Percentiles rank a stretch among this genome's conserved stretches.
Conservation (phyloP, 331 rosid species). For the Malus hybrid region DNA sequence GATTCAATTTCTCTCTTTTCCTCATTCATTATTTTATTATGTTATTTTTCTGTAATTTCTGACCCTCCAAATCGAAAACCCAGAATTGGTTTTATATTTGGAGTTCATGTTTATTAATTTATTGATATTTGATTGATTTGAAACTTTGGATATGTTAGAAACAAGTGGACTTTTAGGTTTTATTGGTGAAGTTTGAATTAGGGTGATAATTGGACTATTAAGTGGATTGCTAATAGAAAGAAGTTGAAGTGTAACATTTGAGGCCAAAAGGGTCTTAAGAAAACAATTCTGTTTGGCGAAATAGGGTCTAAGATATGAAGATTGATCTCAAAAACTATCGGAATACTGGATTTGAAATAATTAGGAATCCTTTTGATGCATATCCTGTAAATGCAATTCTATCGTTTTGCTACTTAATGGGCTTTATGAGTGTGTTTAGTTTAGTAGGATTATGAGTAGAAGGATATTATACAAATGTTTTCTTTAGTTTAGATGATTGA, state of each 20-base stretch:
- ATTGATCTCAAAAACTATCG: background rate
- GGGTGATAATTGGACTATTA: background rate
- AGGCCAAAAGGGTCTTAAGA: background rate
- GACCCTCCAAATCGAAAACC: background rate
- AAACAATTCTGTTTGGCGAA: background rate
- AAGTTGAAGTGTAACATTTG: background rate
- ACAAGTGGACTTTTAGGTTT: background rate
- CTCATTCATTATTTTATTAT: background rate
- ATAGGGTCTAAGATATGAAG: background rate
- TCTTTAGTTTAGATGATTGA: background rate
- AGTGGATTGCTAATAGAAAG: background rate
- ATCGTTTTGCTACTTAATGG: background rate
- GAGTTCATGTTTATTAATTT: background rate
- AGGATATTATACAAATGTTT: background rate
- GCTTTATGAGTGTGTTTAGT: background rate
- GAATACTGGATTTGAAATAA: background rate
- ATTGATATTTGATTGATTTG: background rate
- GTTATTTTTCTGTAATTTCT: background rate
- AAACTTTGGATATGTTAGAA: background rate
- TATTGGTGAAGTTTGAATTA: background rate
- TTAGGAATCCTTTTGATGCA: background rate
- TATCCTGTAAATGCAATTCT: background rate
- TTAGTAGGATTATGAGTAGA: background rate
- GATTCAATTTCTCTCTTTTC: background rate
- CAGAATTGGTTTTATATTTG: background rate